These are phyloP conservation scores for Eremothecium gossypii DNA, from an alignment of 1,139 yeast genomes.

Conservation along the genomic window DNA sequence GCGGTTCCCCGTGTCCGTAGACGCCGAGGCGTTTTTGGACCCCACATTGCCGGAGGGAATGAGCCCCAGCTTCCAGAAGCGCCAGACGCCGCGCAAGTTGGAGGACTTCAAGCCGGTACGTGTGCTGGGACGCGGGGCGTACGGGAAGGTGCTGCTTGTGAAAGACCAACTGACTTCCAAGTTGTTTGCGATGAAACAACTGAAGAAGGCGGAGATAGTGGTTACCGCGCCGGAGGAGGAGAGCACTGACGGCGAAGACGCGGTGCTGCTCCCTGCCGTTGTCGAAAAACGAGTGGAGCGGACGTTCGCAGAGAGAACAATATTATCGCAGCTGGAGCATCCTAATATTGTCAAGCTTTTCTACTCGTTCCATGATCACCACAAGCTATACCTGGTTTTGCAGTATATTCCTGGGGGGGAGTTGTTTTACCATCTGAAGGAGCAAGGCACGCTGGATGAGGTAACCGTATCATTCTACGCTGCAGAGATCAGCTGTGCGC, in stretches of 20 bases:
- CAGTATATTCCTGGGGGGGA: conserved; percentile 95
- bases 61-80: conserved; percentile 9
- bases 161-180: conserved; percentile 55
- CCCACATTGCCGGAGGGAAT: conserved; percentile 4
- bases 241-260: conserved; percentile 22
- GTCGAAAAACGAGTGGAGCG: conserved; percentile 38
- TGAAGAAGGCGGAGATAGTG: conserved; percentile 67
- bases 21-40: conserved; percentile 6
- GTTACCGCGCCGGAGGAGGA: conserved; percentile 30
- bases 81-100: conserved; percentile 28
- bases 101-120: conserved; percentile 67
- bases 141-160: conserved; percentile 80
- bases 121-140: conserved; percentile 86
- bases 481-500: conserved; percentile 79
- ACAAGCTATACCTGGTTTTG: conserved; percentile 67
- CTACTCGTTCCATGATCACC: conserved; percentile 82
- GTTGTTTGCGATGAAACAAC: conserved; percentile 81
- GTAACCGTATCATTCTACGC: conserved; percentile 71
- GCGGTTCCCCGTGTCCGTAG: conserved; percentile 14
- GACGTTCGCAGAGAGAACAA: conserved; percentile 64
- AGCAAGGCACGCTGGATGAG: conserved; percentile 44
- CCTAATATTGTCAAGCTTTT: conserved; percentile 82
- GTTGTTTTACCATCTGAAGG: conserved; percentile 70
- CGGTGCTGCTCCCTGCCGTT: conserved; percentile 8
- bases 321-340: conserved; percentile 63